A percentile compares a stretch with the other conserved stretches of the same genome.
phyloP scores from a whole-genome alignment of 2,329 filamentous ascomycete species.

The Didymella exigua region DNA sequence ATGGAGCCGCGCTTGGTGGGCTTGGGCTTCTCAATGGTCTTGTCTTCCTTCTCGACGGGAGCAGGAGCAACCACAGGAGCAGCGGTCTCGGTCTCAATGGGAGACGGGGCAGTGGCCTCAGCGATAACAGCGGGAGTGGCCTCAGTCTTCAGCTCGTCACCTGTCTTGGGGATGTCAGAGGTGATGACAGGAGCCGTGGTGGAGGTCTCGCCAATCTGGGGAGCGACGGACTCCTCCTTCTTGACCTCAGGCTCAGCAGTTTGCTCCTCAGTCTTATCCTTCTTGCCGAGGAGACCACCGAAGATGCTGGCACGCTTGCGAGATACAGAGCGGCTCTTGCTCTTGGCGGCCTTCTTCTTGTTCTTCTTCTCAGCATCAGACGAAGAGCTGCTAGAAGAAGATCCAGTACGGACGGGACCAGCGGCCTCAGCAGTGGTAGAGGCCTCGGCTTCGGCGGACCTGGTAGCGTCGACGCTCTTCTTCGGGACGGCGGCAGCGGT shows the following conservation, averaged over 20 bases:
- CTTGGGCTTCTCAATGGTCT: conserved; percentile 60
- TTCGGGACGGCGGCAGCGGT: conserved; percentile 49
- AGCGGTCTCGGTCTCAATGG: conserved; percentile 48
- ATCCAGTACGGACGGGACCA: conserved; percentile 46
- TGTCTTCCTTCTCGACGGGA: conserved; percentile 42
- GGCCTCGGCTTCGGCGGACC: conserved; percentile 42
- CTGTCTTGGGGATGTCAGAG: conserved; percentile 33
- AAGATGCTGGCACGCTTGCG: conserved; percentile 66
- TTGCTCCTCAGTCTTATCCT: conserved; percentile 56
- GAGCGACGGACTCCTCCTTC: conserved; percentile 45
- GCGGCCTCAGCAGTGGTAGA: conserved; percentile 23
- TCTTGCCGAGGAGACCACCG: conserved; percentile 64
- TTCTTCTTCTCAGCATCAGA: conserved; percentile 56
- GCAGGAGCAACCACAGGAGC: conserved; percentile 18
- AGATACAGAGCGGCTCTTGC: conserved; percentile 66
- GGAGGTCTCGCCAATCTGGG: conserved; percentile 39
- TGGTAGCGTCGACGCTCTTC: conserved; percentile 56
- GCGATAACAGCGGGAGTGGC: conserved; percentile 43
- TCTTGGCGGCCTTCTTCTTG: conserved; percentile 53
- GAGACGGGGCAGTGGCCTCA: conserved; percentile 46
- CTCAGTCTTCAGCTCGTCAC: conserved; percentile 54
- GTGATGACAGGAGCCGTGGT: conserved; percentile 46
- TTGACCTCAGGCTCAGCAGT: conserved; percentile 50
- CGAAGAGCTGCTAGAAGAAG: conserved; percentile 48
- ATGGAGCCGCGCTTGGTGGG: conserved; percentile 81